phyloP scores from a whole-genome alignment of 371 early-diverging fungal genomes.

The Capillidium heterosporum region DNA sequence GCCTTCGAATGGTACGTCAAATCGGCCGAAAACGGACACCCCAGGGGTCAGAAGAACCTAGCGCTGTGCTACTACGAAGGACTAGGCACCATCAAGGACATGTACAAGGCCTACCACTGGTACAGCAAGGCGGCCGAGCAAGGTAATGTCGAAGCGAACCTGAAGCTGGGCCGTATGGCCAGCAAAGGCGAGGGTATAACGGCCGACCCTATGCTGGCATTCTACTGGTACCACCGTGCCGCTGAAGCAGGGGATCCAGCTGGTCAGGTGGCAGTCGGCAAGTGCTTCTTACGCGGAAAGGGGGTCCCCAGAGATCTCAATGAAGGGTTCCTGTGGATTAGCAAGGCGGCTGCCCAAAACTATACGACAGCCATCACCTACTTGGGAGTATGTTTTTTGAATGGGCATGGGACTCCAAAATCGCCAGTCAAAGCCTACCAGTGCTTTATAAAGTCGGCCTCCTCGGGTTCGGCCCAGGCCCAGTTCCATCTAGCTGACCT shows the following conservation, averaged over 20 bases:
- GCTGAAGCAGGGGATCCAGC: constrained; percentile 30
- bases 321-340: constrained; percentile 20
- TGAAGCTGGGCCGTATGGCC: constrained; percentile 57
- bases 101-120: constrained; percentile 38
- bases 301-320: constrained; percentile 19
- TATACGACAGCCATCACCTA: constrained; percentile 12
- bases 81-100: constrained; percentile 32
- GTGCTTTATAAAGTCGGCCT: background rate
- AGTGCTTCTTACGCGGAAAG: constrained; percentile 38
- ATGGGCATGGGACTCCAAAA: constrained; percentile 44
- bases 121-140: constrained; percentile 40
- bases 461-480: background rate
- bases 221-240: constrained; percentile 32
- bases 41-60: constrained; percentile 37
- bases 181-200: constrained; percentile 22
- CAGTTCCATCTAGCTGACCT: background rate
- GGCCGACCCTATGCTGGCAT: constrained; percentile 9
- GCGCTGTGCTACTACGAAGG: constrained; percentile 64
- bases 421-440: constrained; percentile 13
- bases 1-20: constrained; percentile 23
- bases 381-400: constrained; percentile 59
- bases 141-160: constrained; percentile 55
- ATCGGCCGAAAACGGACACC: constrained; percentile 1
- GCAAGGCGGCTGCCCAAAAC: constrained; percentile 23
- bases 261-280: constrained; percentile 40